Evolutionary conservation across 148 eudicot species (phyloP), one percentile per base, ranked within the genome.

Genomic region (Amaranthus hypochondriacus): DNA sequence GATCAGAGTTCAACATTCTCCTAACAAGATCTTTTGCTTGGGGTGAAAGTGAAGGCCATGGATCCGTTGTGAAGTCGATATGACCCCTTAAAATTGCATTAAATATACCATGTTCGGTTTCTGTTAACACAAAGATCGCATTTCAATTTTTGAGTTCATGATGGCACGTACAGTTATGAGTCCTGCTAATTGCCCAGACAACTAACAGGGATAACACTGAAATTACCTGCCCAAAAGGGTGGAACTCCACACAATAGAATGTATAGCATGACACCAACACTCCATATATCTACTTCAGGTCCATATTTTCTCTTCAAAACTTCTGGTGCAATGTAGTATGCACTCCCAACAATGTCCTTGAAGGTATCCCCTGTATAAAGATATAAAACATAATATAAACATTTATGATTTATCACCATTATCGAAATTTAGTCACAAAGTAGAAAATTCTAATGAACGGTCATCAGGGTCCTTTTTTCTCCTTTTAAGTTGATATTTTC

Each of bases 71-170:
- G 74, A 95, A 95, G 77, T 95, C 99, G 2, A 95, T 13, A 59
- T 87, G 97, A 47, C 87, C 97, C 5, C 92, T 87, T 75, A 95
- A 79, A 76, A 95, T 92, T 15, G 99, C 94, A 43, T 95, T 95
- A 84, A 95, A 95, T 66, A 95, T 95, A 63, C 99, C 97, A 73
- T 90, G 89, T 80, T 95, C 99, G 75, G 97, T 86, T 84, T 95
- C 99, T 95, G 84, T 28, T 71, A 74, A 66, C 44, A 66, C 2
- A 56, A 28, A 28, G 48, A 48, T 13, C 54, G 58, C 47, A 61
- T 44, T 55, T 74, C 18, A 69, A 21, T 15, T 56, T 73, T 9
- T 39, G 9, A 73, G 15, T 10, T 28, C 59, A 56, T 46, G 42
- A 58, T 48, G 9, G 49, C 44, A 12, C 68, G 48, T 6, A 57